Evolutionary conservation across 805 yeast species (phyloP).

Genomic region (Ogataea polymorpha): DNA sequence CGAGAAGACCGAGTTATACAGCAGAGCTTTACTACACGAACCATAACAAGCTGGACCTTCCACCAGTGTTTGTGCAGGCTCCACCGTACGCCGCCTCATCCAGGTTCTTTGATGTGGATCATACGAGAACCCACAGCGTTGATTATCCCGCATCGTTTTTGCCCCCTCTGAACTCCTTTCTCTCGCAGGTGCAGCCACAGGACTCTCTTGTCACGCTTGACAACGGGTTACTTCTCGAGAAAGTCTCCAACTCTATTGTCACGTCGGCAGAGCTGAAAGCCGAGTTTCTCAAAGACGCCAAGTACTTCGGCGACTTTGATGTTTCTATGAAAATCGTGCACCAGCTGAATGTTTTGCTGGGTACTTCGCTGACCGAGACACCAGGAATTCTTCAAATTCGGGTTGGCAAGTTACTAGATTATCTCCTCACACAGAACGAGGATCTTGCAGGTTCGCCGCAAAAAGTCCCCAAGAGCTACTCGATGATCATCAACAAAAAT

Average conservation of each 20-base stretch:
- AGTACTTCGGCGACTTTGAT: slow-evolving; percentile 52
- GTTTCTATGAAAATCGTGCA: slow-evolving; percentile 39
- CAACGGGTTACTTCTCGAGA: slow-evolving; percentile 58
- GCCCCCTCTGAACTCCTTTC: slow-evolving; percentile 7
- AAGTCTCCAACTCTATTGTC: slow-evolving; percentile 46
- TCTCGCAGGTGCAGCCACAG: slow-evolving; percentile 5
- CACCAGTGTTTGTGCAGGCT: slow-evolving; percentile 11
- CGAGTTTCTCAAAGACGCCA: slow-evolving; percentile 45
- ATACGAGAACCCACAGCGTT: slow-evolving; percentile 17
- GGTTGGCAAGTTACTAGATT: slow-evolving; percentile 35
- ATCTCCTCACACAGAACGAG: slow-evolving; percentile 42
- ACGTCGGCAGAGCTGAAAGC: slow-evolving; percentile 56
- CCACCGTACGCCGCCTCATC: slow-evolving; percentile 15
- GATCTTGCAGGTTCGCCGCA: slow-evolving; percentile 38
- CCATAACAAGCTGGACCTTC: slow-evolving; percentile 23
- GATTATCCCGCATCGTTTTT: slow-evolving; percentile 11
- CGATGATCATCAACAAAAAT: slow-evolving; percentile 36
- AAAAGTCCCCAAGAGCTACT: slow-evolving; percentile 33
- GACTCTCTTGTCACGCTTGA: slow-evolving; percentile 41
- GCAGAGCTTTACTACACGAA: slow-evolving; percentile 55
- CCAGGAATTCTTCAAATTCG: slow-evolving; percentile 18
- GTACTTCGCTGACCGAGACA: slow-evolving; percentile 16
- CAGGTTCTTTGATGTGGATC: slow-evolving; percentile 21
- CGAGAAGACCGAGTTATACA: slow-evolving; percentile 72
- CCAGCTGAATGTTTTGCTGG: slow-evolving; percentile 31